A percentile compares a stretch with the other conserved stretches of the same genome.
Conservation (phyloP, 2,329 filamentous ascomycete species). For the Sporothrix dimorphospora region DNA sequence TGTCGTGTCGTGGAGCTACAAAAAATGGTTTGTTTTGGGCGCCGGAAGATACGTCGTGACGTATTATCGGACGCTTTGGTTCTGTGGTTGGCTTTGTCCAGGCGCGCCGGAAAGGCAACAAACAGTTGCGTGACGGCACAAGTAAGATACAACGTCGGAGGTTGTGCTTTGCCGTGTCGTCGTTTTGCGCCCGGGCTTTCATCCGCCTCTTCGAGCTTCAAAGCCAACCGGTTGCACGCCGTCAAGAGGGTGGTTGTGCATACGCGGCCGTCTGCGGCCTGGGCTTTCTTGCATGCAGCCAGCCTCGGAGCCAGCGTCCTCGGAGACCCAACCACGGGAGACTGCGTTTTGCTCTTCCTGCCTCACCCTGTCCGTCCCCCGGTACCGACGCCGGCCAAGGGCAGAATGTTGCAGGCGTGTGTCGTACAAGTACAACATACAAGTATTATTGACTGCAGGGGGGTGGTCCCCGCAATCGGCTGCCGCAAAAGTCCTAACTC, state of each 20-base stretch:
- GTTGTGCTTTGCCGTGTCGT: neutral
- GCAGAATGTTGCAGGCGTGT: too few relatives aligned
- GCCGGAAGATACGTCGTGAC: neutral
- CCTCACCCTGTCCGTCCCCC: too few relatives aligned
- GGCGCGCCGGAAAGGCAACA: neutral
- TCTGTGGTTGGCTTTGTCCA: neutral
- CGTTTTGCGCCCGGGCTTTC: neutral
- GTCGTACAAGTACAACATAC: too few relatives aligned
- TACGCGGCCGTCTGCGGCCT: neutral
- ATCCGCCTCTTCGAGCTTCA: too few relatives aligned
- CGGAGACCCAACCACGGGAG: neutral
- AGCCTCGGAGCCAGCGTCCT: slow-evolving; percentile 2
- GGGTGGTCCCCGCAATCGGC: neutral
- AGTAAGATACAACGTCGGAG: slow-evolving; percentile 9
- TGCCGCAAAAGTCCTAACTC: slow-evolving; percentile 5
- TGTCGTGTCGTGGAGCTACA: neutral
- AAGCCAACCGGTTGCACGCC: too few relatives aligned
- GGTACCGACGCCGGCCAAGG: slow-evolving; percentile 21
- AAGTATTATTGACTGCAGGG: too few relatives aligned
- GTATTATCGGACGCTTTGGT: neutral
- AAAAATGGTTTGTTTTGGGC: neutral
- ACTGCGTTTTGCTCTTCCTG: neutral
- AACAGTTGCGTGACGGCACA: too few relatives aligned
- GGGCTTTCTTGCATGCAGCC: neutral
- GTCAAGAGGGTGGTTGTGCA: too few relatives aligned